Conservation (phyloP, 257 asterid species). For the Ligustrum vulgare region DNA sequence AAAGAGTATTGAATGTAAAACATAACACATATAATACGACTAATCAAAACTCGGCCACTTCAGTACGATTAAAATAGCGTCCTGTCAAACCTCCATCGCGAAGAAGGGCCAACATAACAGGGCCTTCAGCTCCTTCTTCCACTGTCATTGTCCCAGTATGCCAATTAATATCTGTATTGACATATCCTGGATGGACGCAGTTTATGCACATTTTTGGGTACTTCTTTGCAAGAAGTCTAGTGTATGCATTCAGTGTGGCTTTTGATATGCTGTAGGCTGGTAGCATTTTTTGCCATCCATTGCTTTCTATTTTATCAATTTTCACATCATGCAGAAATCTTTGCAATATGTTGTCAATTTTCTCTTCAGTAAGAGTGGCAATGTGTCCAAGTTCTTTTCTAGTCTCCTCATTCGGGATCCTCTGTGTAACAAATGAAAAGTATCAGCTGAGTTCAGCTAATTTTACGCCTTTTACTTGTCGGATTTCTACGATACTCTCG, state of each 20-base stretch:
- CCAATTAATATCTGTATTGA: slow-evolving; percentile 71
- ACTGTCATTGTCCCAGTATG: slow-evolving; percentile 54
- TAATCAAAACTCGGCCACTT: slow-evolving; percentile 49
- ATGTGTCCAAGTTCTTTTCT: slow-evolving; percentile 63
- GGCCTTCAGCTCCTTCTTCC: slow-evolving; percentile 71
- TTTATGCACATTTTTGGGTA: slow-evolving; percentile 65
- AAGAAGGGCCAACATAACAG: slow-evolving; percentile 64
- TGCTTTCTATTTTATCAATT: slow-evolving; percentile 50
- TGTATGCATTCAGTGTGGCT: slow-evolving; percentile 68
- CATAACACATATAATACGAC: not conserved
- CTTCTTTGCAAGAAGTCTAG: slow-evolving; percentile 69
- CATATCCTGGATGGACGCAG: slow-evolving; percentile 79
- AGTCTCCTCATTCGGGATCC: slow-evolving; percentile 55
- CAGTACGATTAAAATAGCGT: slow-evolving; percentile 64
- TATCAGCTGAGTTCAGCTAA: not conserved
- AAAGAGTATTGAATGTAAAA: not conserved
- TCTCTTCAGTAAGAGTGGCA: slow-evolving; percentile 59
- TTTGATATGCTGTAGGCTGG: slow-evolving; percentile 85
- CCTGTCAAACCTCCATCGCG: slow-evolving; percentile 75
- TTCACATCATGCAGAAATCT: slow-evolving; percentile 53
- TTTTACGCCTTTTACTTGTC: not conserved
- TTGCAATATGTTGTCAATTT: slow-evolving; percentile 50
- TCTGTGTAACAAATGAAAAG: slow-evolving; percentile 40
- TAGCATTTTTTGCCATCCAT: slow-evolving; percentile 80
- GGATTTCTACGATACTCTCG: too few relatives aligned